phyloP scores from a whole-genome alignment of 495 filamentous ascomycete species.

The Niebla homalea region DNA sequence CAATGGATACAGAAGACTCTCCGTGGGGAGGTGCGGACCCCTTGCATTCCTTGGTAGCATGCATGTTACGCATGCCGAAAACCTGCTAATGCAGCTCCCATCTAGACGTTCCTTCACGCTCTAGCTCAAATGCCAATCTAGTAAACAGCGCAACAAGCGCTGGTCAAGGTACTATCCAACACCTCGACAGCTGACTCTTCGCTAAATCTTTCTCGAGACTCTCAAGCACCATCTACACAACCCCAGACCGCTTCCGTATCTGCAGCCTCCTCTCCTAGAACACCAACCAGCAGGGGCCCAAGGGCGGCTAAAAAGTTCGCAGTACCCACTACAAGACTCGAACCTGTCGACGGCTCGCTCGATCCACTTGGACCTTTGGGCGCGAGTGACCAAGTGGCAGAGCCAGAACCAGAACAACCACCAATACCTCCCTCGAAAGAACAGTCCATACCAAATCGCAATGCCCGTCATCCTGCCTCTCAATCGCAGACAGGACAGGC shows the following conservation, averaged over 20 bases:
- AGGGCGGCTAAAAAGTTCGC: slow-evolving; percentile 60
- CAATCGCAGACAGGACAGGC: slow-evolving; percentile 34
- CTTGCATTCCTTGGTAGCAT: not conserved
- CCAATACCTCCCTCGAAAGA: slow-evolving; percentile 86
- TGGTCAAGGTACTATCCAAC: slow-evolving; percentile 21
- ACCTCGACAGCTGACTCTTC: slow-evolving; percentile 8
- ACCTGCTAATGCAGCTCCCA: slow-evolving; percentile 13
- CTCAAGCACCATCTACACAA: slow-evolving; percentile 19
- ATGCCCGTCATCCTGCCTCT: slow-evolving; percentile 36
- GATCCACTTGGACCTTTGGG: slow-evolving; percentile 85
- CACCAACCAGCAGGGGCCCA: slow-evolving; percentile 36
- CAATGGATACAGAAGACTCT: slow-evolving; percentile 49
- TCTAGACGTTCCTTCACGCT: slow-evolving; percentile 47
- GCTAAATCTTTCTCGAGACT: slow-evolving; percentile 15
- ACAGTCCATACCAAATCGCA: slow-evolving; percentile 38
- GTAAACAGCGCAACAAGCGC: slow-evolving; percentile 17
- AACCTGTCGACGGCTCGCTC: slow-evolving; percentile 79
- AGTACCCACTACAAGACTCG: slow-evolving; percentile 68
- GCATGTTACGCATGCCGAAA: not conserved
- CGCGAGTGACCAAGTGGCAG: slow-evolving; percentile 36
- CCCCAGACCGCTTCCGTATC: slow-evolving; percentile 19
- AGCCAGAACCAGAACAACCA: slow-evolving; percentile 48
- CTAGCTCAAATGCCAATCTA: slow-evolving; percentile 23
- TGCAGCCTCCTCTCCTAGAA: slow-evolving; percentile 27
- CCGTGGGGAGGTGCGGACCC: slow-evolving; percentile 54